Conservation (phyloP, 2,329 filamentous ascomycete species). For the Ilyonectria destructans region DNA sequence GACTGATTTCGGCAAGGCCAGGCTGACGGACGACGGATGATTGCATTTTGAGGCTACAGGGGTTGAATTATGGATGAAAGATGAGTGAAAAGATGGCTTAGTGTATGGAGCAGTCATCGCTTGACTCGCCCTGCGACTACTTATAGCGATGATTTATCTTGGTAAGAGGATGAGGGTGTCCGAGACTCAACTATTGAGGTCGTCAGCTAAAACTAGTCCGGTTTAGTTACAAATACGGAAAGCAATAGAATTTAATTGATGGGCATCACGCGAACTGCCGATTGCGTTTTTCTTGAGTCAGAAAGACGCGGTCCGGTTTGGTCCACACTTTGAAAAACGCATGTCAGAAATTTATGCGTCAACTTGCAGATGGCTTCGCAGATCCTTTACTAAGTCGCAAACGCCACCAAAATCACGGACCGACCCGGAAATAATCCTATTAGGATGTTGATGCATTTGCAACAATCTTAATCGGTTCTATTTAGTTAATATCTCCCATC, state of each 20-base stretch:
- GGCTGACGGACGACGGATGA: not conserved
- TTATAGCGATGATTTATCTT: not conserved
- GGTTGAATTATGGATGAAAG: not conserved
- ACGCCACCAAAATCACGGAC: not conserved
- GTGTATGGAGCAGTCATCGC: not conserved
- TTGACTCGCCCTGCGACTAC: not conserved
- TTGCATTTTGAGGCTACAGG: not conserved
- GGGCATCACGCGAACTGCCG: not conserved
- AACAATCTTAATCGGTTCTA: not conserved
- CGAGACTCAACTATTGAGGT: not conserved
- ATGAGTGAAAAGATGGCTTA: too few relatives aligned
- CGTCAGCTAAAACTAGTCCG: not conserved
- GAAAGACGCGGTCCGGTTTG: not conserved
- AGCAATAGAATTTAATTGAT: not conserved
- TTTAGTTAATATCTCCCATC: not conserved
- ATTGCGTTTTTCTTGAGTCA: not conserved
- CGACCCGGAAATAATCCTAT: not conserved
- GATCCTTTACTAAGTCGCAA: not conserved
- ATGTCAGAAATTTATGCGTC: not conserved
- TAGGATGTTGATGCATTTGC: too few relatives aligned
- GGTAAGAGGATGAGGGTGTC: not conserved
- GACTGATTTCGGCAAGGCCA: not conserved
- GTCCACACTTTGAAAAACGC: not conserved
- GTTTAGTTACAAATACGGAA: not conserved
- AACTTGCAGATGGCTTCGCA: not conserved